A percentile compares a stretch with the other conserved stretches of the same genome.
Evolutionary conservation across 148 eudicot genomes (phyloP).

Genomic region (Dysphania ambrosioides): DNA sequence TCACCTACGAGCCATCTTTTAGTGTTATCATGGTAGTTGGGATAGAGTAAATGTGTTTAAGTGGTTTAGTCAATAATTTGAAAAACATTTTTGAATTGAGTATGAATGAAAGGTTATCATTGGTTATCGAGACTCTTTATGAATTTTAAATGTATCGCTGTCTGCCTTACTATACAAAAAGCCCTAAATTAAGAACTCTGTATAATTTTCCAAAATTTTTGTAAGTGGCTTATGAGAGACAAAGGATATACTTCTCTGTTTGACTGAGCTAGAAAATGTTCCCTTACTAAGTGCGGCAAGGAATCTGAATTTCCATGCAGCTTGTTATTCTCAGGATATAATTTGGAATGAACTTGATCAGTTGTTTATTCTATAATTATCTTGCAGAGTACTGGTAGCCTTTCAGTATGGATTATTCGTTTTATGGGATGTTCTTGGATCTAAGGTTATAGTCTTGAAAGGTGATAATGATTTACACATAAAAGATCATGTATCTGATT

Average conservation of each 20-base stretch:
- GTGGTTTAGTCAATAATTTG: neutral
- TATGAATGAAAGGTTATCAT: neutral
- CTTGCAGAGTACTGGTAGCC: slow-evolving; percentile 60
- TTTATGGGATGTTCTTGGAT: slow-evolving; percentile 64
- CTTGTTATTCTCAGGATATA: neutral
- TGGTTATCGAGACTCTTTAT: neutral
- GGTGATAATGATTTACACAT: slow-evolving; percentile 60
- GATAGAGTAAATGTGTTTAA: neutral
- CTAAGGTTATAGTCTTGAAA: slow-evolving; percentile 44
- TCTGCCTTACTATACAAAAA: neutral
- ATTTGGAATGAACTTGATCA: neutral
- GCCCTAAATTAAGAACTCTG: neutral
- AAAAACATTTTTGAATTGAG: neutral
- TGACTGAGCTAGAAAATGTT: neutral
- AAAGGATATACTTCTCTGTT: too few species aligned
- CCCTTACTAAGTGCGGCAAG: neutral
- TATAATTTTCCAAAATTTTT: neutral
- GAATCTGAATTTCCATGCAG: neutral
- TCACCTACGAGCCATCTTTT: neutral
- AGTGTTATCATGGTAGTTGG: neutral
- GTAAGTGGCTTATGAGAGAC: neutral
- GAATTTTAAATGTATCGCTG: neutral
- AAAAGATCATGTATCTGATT: slow-evolving; percentile 39
- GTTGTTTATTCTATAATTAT: slow-evolving; percentile 7
- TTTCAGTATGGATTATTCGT: slow-evolving; percentile 52